Evolutionary conservation across 495 filamentous ascomycete species (phyloP), one percentile per base, ranked within the genome.

Genomic region (Penicillium herquei): DNA sequence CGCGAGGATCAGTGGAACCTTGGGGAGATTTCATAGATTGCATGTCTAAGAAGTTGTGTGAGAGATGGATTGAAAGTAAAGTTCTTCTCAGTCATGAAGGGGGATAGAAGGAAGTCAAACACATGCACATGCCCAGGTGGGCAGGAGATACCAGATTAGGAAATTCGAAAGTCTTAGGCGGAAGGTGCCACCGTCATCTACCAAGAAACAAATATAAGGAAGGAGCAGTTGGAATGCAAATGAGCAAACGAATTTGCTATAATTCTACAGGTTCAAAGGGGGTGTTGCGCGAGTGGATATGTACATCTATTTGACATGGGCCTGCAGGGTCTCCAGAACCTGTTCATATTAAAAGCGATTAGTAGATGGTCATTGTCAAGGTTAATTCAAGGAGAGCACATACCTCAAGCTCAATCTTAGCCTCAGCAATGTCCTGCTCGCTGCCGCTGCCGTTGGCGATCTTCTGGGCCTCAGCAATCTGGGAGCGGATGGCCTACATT

Each of bases 391-490:
- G 34, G 31, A 39, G 51, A 39, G 40, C 44, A 48, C 80, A 58
- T 78, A 96, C 94, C 89, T 98, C 94, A 59, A 99, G 77, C 81
- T 99, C 95, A 70, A 98, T 90, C 83, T 94, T 97, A 54, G 94
- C 94, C 84, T 98, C 94, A 53, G 92, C 92, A 73, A 96, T 89
- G 69, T 99, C 94, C 77, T 92, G 88, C 84, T 98, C 94, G 72
- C 92, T 96, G 65, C 94, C 94, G 68, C 81, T 84, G 62, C 94
- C 94, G 69, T 77, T 81, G 56, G 88, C 91, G 74, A 98, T 88
- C 85, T 96, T 97, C 78, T 96, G 89, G 56, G 93, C 90, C 78
- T 99, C 94, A 50, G 87, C 72, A 58, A 98, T 87, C 78, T 96
- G 73, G 55, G 63, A 48, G 32, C 63, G 67, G 59, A 77, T 72